Evolutionary conservation across 2,329 filamentous ascomycete species (phyloP), one percentile per base, ranked within the genome.

Genomic region (Colletotrichum neosansevieriae): DNA sequence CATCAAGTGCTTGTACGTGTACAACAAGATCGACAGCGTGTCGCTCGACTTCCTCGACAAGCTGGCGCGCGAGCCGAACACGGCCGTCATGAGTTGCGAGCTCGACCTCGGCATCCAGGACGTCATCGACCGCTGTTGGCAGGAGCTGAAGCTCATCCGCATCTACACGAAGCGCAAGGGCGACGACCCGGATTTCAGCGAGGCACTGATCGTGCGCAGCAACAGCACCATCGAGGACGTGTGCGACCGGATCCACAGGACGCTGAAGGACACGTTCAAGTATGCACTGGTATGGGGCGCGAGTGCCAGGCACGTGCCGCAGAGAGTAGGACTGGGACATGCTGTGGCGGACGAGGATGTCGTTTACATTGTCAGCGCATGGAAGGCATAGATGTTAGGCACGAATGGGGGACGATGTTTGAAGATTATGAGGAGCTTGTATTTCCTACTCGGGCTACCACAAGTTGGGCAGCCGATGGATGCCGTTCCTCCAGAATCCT

Each of bases 11-110:
- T 86, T 99, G 36, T 99, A 99, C 82, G 95, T 98, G 36, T 99
- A 99, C 89, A 99, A 99, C 91, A 99, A 99, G 83, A 97, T 99
- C 82, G 96, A 99, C 83, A 91, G 89, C 78, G 93, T 99, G 69
- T 95, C 92, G 47, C 88, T 99, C 72, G 94, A 98, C 78, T 97
- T 97, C 81, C 88, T 99, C 54, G 93, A 99, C 84, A 90, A 92
- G 77, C 86, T 99, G 21, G 96, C 97, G 5, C 91, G 94, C 69
- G 97, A 99, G 81, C 93, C 94, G 3, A 86, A 98, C 79, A 98
- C 97, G 0, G 94, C 92, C 29, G 95, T 99, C 77, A 99, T 99
- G 96, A 94, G 90, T 76, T 99, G 97, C 79, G 97, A 99, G 83
- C 87, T 98, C 10, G 94, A 98, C 77, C 87, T 99, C 1, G 96